A percentile compares a stretch with the other conserved stretches of the same genome.
Evolutionary conservation across 139 green algal genomes (phyloP).

Genomic region (Chlorella sp.): DNA sequence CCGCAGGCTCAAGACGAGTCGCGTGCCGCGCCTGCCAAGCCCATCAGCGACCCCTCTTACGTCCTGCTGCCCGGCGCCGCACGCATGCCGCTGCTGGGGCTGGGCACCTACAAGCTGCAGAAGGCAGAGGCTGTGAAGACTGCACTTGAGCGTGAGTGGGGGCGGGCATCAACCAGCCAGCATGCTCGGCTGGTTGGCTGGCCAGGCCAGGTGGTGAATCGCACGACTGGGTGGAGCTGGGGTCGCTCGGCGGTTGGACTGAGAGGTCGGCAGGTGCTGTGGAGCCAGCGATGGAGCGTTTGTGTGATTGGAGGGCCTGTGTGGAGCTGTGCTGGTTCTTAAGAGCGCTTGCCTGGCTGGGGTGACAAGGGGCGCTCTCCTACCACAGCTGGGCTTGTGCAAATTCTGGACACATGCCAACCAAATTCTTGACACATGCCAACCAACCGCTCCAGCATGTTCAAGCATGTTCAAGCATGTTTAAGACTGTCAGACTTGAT

Average conservation of each 20-base stretch:
- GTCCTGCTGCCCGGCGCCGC: constrained; percentile 60
- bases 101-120: constrained; percentile 74
- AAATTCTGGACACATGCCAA: no score
- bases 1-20: constrained; percentile 26
- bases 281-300: neutral
- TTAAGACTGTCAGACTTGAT: no score
- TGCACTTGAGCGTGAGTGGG: constrained; percentile 27
- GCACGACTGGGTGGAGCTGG: no score
- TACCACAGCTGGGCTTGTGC: no score
- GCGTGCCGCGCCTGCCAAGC: neutral
- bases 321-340: neutral
- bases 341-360: neutral
- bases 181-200: neutral
- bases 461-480: no score
- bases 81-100: constrained; percentile 73
- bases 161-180: neutral
- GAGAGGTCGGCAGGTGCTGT: neutral
- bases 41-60: constrained; percentile 44
- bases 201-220: no score
- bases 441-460: no score
- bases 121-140: constrained; percentile 54
- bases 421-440: no score
- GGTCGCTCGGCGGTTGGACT: no score
- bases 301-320: neutral
- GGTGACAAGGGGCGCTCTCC: no score